Base-by-base conservation (phyloP, 805 yeast genomes). In the Blastobotrys americana region DNA sequence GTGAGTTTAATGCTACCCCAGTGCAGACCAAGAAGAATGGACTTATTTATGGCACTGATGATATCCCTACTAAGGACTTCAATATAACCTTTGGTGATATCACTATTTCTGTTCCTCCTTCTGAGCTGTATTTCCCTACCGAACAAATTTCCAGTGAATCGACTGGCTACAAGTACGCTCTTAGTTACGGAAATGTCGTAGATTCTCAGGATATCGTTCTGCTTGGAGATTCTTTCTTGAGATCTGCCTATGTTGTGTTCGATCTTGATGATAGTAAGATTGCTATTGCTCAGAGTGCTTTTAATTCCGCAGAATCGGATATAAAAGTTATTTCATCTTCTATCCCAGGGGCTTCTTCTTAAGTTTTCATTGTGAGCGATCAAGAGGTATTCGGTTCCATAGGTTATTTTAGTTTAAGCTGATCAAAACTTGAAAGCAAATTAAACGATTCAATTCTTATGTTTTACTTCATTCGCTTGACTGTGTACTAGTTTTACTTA, bases 181-280 rank as follows among this genome's bases (percentile, higher is more conserved):
- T 52, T 18, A 42, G 50, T 10, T 39, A 48, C 35, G 33, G 46
- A 43, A 47, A 48, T n/a, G 50, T 44, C 42, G 31, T 48, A 17
- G 46, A 52, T 23, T 17, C 55, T 22, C 22, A 45, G 3, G 52
- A 52, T 18, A 45, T 41, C 34, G 50, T 50, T 33, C 42, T 52
- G 23, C 43, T 51, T 6, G 55, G 86, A 15, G 84, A 79, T 54
- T 71, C 72, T 41, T 70, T 80, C 54, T 61, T 81, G 47, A 66
- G 80, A 50, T 69, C 74, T 46, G 80, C 81, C 2, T 82, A 80
- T 59, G 70, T 78, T 21, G 85, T 80, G 13, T 80, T 73, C 60
- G 82, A 83, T 59, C 63, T 80, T 42, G 84, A 78, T 25, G 73
- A 73, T 55, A 63, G 62, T 39, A 70, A 75, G 54, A 66, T 82